Evolutionary conservation across 305 asterid genomes (phyloP), one percentile per base, ranked within the genome.

Genomic region (Rubia peregrina): DNA sequence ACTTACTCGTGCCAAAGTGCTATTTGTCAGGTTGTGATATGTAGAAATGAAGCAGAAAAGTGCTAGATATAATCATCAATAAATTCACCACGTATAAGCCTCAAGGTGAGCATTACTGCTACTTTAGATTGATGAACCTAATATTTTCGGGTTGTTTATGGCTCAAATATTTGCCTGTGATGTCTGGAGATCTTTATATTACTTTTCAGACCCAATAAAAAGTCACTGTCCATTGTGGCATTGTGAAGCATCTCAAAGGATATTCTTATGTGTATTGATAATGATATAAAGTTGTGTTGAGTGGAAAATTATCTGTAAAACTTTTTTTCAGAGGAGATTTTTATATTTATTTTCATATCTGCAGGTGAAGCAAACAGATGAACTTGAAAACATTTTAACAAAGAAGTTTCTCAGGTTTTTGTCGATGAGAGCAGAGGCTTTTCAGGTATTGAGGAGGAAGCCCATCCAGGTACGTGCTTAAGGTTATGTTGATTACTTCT

Each of bases 361-460:
- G 49, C 80, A 94, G 98, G 97, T 94, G 30, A 26, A 26, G 2
- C 30, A 26, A 26, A 26, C 2, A 26, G 30, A 26, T 26, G 30
- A 26, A 26, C 30, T 26, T 26, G 30, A 26, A 26, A 1, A 26
- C 30, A 26, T 26, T 26, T 26, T 26, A 26, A 26, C 30, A 26
- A 26, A 26, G 30, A 26, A 26, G 30, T 26, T 24, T 26, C 30
- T 26, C 30, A 26, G 30, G 74, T 94, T 94, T 85, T 88, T 91
- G 76, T 91, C 96, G 46, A 91, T 94, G 98, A 87, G 99, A 81
- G 98, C 99, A 6, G 98, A 94, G 86, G 99, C 98, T 36, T 94
- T 94, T 84, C 96, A 91, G 84, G 99, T 94, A 59, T 80, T 94
- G 72, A 88, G 98, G 89, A 89, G 99, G 85, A 94, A 91, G 85